phyloP scores from a whole-genome alignment of 441 rosid species.

The Theobroma grandiflorum region DNA sequence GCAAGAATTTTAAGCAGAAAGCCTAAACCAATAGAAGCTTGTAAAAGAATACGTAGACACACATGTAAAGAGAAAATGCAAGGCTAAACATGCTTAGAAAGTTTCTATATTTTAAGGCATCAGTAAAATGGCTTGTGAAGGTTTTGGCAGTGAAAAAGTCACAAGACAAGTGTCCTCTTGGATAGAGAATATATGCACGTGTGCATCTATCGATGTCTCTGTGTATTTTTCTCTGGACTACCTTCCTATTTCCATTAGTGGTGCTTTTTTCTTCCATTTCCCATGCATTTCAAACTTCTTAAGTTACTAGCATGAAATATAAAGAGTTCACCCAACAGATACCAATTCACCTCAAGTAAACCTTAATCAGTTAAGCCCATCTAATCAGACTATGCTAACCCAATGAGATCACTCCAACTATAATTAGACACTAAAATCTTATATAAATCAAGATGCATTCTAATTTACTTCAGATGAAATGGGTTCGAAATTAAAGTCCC shows the following conservation, averaged over 20 bases:
- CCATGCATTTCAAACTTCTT: constrained; percentile 10
- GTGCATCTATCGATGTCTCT: not conserved
- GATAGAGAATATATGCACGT: not conserved
- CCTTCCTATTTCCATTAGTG: not conserved
- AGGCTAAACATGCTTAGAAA: not conserved
- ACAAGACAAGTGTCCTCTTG: not conserved
- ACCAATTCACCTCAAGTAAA: constrained; percentile 5
- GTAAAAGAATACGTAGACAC: not conserved
- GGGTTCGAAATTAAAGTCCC: not conserved
- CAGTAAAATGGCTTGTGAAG: not conserved
- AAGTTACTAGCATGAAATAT: not conserved
- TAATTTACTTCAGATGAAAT: not conserved
- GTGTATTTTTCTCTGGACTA: not conserved
- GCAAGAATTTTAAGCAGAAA: not conserved
- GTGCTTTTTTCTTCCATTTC: not conserved
- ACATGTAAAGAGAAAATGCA: not conserved
- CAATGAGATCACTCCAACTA: not conserved
- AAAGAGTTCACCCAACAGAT: not conserved
- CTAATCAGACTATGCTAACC: not conserved
- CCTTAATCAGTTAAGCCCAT: not conserved
- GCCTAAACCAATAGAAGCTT: not conserved
- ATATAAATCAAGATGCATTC: not conserved
- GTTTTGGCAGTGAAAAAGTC: not conserved
- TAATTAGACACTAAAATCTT: not conserved
- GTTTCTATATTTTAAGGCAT: not conserved